Base-by-base conservation (phyloP, 768 basidiomycete species). In the Pleurotus ostreatus region DNA sequence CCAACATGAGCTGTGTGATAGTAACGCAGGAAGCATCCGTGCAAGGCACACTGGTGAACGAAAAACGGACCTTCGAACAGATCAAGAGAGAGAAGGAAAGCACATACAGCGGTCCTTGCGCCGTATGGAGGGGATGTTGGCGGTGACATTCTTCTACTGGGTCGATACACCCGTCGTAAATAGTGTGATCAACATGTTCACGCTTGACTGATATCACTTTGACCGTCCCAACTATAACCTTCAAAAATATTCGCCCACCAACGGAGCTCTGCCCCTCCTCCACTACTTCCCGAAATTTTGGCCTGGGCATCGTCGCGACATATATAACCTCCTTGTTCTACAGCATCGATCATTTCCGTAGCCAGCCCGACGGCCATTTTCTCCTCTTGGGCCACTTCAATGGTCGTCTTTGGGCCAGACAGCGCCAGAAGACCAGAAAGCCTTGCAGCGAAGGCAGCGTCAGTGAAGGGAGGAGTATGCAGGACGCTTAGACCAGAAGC, bases 381-480 rank as follows among this genome's bases (percentile, higher is more conserved):
- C 65, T 97, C 94, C 47, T 81, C 78, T 30, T 74, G 68, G 0
- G 93, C 89, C 18, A 98, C 75, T 52, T 94, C 81, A 48, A 87
- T 75, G 1, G 84, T 85, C 2, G 84, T 88, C 56, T 78, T 76
- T 7, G 78, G 71, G 0, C 78, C 84, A 0, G 68, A 64, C 37
- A 83, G 71, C 11, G 74, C 65, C 16, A 96, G 68, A 40, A 79
- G 68, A 1, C 79, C 70, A 1, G 79, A 74, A 2, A 95, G 73
- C 8, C 94, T 84, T 2, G 81, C 73, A 0, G 84, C 72, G 64
- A 98, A 94, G 0, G 86, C 79, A 0, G 76, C 72, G 37, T 79
- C 80, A 0, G 86, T 78, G 71, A 86, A 97, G 1, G 77, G 76
- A 3, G 94, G 91, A 1, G 89, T 92, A 69, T 96, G 92, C 0